Evolutionary conservation across 805 yeast genomes (phyloP), one percentile per base, ranked within the genome.

Genomic region (Crinitomyces ghanaensis): DNA sequence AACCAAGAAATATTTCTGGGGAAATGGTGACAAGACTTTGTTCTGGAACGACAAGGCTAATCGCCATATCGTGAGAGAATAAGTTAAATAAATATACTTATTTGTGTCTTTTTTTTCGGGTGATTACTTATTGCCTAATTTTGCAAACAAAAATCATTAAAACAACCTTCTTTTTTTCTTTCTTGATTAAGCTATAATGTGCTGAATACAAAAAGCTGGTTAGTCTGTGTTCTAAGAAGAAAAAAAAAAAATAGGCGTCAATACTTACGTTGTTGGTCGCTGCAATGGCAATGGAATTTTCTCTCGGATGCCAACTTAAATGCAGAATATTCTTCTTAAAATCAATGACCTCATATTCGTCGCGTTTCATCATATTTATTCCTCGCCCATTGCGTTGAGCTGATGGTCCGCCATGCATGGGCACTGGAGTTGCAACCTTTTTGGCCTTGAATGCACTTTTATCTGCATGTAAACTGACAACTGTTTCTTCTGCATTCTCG

Each of bases 261-360:
- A 22, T 15, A 37, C 49, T 39, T 31, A 83, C 69, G 62, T 91
- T 91, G 64, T 91, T 93, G 15, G 99, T 91, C 13, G 98, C 97
- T 31, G 97, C 97, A 52, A 91, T 82, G 27, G 98, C 98, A 46
- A 91, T 94, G 33, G 91, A 77, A 62, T 91, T 84, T 62, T 93
- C 98, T 46, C 66, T 68, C 43, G 99, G 98, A 66, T 91, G 98
- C 98, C 99, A 91, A 56, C 96, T 84, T 59, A 85, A 68, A 61
- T 91, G 97, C 58, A 88, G 67, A 40, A 91, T 86, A 58, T 83
- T 78, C 68, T 86, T 88, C 60, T 86, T 84, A 65, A 86, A 91
- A 60, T 93, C 97, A 45, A 86, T 81, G 44, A 74, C 70, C 51
- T 77, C 85, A 50, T 74, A 68, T 52, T 78, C 88, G 51, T 76